A percentile compares a stretch with the other conserved stretches of the same genome.
Conservation (phyloP, 768 basidiomycete species). For the Mycena indigotica region DNA sequence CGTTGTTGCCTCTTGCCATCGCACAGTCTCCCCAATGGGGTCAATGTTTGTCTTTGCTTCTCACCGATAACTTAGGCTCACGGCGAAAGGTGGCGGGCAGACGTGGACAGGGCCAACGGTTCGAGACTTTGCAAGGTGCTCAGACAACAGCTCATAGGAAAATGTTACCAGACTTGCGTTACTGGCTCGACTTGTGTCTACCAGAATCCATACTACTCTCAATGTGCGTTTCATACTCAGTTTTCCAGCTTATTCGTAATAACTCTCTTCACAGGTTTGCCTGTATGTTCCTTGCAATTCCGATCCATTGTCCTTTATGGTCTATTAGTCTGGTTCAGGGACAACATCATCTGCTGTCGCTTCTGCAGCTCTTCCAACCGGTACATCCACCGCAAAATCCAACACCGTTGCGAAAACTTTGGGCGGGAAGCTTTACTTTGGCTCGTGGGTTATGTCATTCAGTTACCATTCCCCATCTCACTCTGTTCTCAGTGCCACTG, state of each 20-base stretch:
- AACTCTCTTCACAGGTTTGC: slow-evolving; percentile 3
- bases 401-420: slow-evolving; percentile 38
- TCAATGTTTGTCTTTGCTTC: slow-evolving; percentile 10
- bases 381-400: slow-evolving; percentile 29
- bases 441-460: slow-evolving; percentile 25
- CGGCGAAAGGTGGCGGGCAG: slow-evolving; percentile 9
- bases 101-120: slow-evolving; percentile 15
- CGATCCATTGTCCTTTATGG: no score
- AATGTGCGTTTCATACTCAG: slow-evolving; percentile 11
- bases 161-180: slow-evolving; percentile 10
- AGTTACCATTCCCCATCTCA: neutral
- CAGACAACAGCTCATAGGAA: neutral
- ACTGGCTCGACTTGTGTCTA: neutral
- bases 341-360: slow-evolving; percentile 10
- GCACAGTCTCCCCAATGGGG: slow-evolving; percentile 15
- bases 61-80: neutral
- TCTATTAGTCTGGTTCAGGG: no score
- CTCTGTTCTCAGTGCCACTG: slow-evolving; percentile 36
- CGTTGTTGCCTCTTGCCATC: slow-evolving; percentile 9
- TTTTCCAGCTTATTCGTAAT: neutral
- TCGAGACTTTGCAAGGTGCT: no score
- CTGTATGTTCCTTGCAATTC: no score
- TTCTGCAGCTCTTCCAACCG: slow-evolving; percentile 20
- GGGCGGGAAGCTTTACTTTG: slow-evolving; percentile 49
- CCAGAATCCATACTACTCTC: slow-evolving; percentile 13